phyloP scores from a whole-genome alignment of 352 stramenopile genomes.

The Phytopythium vexans region DNA sequence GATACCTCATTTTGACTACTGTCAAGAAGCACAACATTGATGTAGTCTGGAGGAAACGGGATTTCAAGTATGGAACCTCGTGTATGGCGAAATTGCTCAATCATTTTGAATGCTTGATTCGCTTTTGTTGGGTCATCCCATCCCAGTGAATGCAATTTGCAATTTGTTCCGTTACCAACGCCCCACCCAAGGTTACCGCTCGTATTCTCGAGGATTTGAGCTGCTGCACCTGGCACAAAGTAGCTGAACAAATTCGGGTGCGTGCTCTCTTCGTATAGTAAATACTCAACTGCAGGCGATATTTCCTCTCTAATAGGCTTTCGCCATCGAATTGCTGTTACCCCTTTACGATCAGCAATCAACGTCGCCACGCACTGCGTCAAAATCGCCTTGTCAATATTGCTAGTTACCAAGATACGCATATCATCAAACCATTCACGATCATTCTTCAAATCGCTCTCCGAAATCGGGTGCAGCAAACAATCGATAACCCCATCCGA shows the following conservation, averaged over 20 bases:
- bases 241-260: slow-evolving; percentile 12
- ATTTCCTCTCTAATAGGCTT: slow-evolving; percentile 2
- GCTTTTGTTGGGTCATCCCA: slow-evolving; percentile 10
- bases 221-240: slow-evolving; percentile 7
- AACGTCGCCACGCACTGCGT: slow-evolving; percentile 1
- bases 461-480: background rate
- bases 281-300: background rate
- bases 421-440: slow-evolving; percentile 8
- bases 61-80: background rate
- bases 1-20: background rate
- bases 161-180: slow-evolving; percentile 8
- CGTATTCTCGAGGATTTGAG: slow-evolving; percentile 11
- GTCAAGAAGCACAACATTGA: slow-evolving; percentile 4
- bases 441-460: slow-evolving; percentile 1
- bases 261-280: slow-evolving; percentile 10
- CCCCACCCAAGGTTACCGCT: slow-evolving; percentile 8
- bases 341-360: background rate
- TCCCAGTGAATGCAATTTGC: slow-evolving; percentile 10
- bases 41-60: slow-evolving; percentile 10
- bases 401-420: slow-evolving; percentile 12
- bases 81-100: background rate
- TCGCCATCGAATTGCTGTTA: slow-evolving; percentile 6
- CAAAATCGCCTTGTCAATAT: slow-evolving; percentile 11
- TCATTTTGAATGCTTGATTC: background rate
- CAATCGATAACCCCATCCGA: slow-evolving; percentile 1